Evolutionary conservation across 2,329 filamentous ascomycete genomes (phyloP), one percentile per base, ranked within the genome.

Genomic region (Blastomyces emzantsi): DNA sequence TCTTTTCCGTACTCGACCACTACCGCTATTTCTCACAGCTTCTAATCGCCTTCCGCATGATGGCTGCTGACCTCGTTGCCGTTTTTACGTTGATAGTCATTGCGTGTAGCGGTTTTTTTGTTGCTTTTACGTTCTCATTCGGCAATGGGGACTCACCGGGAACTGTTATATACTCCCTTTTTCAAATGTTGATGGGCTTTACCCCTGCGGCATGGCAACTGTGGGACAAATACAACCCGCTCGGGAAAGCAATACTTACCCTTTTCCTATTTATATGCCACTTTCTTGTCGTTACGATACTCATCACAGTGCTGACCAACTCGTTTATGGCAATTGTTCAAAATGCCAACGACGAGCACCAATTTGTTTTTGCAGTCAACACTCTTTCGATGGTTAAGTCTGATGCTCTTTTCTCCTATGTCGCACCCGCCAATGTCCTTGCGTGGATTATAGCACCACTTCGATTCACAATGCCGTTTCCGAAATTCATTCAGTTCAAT

Each of bases 381-480:
- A 95, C 93, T 4, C 96, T 97, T 60, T 95, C 91, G 4, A 95
- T 96, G 90, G 93, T 97, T 68, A 97, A 97, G 75, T 96, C 94
- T n/a, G 93, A 97, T 73, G 90, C 92, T 0, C 80, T 97, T 0
- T 97, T 97, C 79, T 95, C 91, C 3, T 97, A 97, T 73, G 85
- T 97, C 65, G 90, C 93, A 1, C 93, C 93, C 0, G 88, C 90
- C 17, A 97, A 97, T 72, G 89, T 97, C 39, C 83, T 97, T 66
- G 92, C 90, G 1, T 97, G 92, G 93, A 73, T 93, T 0, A 80
- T 96, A 36, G 92, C 92, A 70, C 93, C 93, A 0, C 75, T 95
- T 55, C 85, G 92, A 66, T 96, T 89, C 73, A 79, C 86, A 69
- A 86, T 97, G 79, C 86, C 92, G 0, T 87, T 97, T 69, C 85